Conservation (phyloP, 768 basidiomycete genomes). For the Russula compacta region DNA sequence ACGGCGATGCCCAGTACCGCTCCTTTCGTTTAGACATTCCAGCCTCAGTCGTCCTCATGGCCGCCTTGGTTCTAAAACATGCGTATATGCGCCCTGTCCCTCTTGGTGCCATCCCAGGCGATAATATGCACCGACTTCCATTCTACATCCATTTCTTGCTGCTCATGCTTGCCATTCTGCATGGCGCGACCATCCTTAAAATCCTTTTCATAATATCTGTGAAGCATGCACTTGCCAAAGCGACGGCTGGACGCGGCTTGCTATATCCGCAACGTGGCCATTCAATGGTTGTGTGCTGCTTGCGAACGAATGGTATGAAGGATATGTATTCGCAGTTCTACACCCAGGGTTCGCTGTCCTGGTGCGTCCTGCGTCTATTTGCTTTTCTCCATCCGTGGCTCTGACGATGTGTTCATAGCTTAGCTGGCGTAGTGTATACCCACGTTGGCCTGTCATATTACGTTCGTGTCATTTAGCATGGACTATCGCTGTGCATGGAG, state of each 20-base stretch:
- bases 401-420: conserved; percentile 37
- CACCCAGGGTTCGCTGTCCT: conserved; percentile 46
- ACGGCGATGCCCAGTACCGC: conserved; percentile 85
- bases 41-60: conserved; percentile 42
- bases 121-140: conserved; percentile 36
- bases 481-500: conserved; percentile 82
- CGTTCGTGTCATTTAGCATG: conserved; percentile 89
- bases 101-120: conserved; percentile 24
- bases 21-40: conserved; percentile 77
- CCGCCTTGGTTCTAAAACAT: conserved; percentile 43
- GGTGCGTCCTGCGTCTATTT: conserved; percentile 37
- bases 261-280: conserved; percentile 57
- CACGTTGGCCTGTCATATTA: conserved; percentile 92
- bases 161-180: conserved; percentile 60
- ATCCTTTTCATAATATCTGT: conserved; percentile 56
- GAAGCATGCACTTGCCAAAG: conserved; percentile 61
- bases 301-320: conserved; percentile 62
- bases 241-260: conserved; percentile 34
- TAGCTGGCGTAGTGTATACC: conserved; percentile 60
- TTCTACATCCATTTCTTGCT: conserved; percentile 56
- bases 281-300: conserved; percentile 73
- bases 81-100: conserved; percentile 33
- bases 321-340: conserved; percentile 59
- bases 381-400: too few species aligned
- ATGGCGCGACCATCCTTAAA: conserved; percentile 76